These are phyloP conservation scores for Pseudogymnoascus sp. DNA, from an alignment of 2,329 filamentous ascomycete genomes.

Conservation along the genomic window DNA sequence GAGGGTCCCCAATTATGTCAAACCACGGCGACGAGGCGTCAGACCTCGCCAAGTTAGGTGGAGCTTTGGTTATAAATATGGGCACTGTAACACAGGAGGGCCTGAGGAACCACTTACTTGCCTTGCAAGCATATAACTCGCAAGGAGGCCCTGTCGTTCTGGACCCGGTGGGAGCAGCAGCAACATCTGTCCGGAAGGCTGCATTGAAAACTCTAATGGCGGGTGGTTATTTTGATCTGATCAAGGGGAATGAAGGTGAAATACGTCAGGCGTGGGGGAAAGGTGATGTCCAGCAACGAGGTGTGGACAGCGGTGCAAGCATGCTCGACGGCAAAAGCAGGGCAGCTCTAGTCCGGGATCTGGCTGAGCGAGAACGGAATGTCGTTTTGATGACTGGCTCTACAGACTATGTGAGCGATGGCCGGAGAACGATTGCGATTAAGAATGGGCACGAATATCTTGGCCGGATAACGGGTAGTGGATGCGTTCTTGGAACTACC, in stretches of 20 bases:
- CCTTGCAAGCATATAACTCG: constrained; percentile 73
- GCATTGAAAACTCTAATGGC: constrained; percentile 66
- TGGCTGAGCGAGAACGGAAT: constrained; percentile 62
- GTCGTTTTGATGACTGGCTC: constrained; percentile 77
- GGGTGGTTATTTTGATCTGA: constrained; percentile 72
- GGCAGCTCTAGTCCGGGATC: constrained; percentile 52
- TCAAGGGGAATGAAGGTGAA: constrained; percentile 92
- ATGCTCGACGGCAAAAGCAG: constrained; percentile 47
- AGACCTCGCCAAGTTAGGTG: constrained; percentile 71
- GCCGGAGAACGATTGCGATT: constrained; percentile 57
- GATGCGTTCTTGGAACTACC: constrained; percentile 77
- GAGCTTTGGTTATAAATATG: constrained; percentile 87
- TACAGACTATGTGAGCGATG: constrained; percentile 72
- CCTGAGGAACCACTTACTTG: constrained; percentile 62
- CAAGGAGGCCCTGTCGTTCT: constrained; percentile 69
- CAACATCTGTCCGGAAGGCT: constrained; percentile 64
- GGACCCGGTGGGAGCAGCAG: constrained; percentile 86
- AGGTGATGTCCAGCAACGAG: constrained; percentile 58
- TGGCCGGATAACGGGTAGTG: constrained; percentile 67
- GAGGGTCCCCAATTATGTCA: constrained; percentile 90
- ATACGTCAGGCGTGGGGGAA: constrained; percentile 65
- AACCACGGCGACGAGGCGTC: constrained; percentile 74
- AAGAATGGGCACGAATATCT: constrained; percentile 70
- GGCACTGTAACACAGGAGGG: constrained; percentile 77
- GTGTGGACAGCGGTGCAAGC: constrained; percentile 70